phyloP scores from a whole-genome alignment of 2,329 filamentous ascomycete species.

The Drechslera avenae region DNA sequence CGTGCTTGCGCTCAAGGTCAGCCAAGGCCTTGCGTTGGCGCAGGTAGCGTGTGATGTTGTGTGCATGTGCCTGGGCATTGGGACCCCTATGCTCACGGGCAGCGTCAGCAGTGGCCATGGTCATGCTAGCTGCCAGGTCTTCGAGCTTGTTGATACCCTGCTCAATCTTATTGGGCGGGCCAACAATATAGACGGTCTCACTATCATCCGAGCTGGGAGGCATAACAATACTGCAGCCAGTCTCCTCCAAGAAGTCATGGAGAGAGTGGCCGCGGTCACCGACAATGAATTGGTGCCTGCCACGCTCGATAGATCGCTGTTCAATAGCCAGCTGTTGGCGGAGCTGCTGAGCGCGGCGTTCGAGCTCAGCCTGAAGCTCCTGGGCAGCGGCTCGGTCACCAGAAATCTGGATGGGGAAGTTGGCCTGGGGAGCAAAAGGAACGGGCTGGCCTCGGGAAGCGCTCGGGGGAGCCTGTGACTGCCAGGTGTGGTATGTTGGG shows the following conservation, averaged over 20 bases:
- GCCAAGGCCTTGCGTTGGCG: slow-evolving; percentile 80
- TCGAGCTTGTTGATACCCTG: slow-evolving; percentile 81
- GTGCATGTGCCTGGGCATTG: slow-evolving; percentile 78
- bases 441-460: slow-evolving; percentile 68
- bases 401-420: slow-evolving; percentile 80
- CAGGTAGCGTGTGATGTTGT: slow-evolving; percentile 86
- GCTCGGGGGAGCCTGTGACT: slow-evolving; percentile 68
- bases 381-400: slow-evolving; percentile 86
- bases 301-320: slow-evolving; percentile 80
- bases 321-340: slow-evolving; percentile 76
- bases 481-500: slow-evolving; percentile 79
- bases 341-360: slow-evolving; percentile 76
- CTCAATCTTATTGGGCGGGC: slow-evolving; percentile 74
- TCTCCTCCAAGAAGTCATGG: slow-evolving; percentile 86
- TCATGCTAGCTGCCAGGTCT: slow-evolving; percentile 86
- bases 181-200: slow-evolving; percentile 83
- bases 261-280: slow-evolving; percentile 79
- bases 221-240: slow-evolving; percentile 86
- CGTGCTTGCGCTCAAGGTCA: slow-evolving; percentile 77
- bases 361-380: slow-evolving; percentile 78
- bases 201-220: slow-evolving; percentile 77
- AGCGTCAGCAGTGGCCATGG: slow-evolving; percentile 81
- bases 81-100: slow-evolving; percentile 76
- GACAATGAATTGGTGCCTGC: slow-evolving; percentile 92
- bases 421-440: slow-evolving; percentile 71